phyloP scores from a whole-genome alignment of 2,329 filamentous ascomycete species.

The Aspergillus clavatus region DNA sequence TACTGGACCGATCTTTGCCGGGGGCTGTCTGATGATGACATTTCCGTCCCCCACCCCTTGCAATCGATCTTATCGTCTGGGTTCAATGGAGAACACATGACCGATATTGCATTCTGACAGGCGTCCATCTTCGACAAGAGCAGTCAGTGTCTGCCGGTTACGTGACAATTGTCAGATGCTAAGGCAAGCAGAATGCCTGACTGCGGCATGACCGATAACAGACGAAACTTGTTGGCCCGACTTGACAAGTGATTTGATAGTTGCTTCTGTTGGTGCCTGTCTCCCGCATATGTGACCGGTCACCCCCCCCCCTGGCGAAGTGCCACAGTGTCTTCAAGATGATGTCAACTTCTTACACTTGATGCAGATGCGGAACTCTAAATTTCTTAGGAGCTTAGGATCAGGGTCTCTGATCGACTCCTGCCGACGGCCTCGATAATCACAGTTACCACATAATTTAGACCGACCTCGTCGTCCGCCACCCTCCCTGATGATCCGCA shows the following conservation, averaged over 20 bases:
- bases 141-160: constrained; percentile 5
- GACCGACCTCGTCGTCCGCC: constrained; percentile 13
- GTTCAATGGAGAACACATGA: constrained; percentile 10
- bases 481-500: constrained; percentile 24
- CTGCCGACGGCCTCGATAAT: constrained; percentile 13
- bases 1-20: constrained; percentile 12
- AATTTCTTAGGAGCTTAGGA: constrained; percentile 11
- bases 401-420: constrained; percentile 11
- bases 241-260: constrained; percentile 21
- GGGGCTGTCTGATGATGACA: constrained; percentile 6
- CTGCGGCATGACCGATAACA: constrained; percentile 20
- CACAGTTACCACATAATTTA: constrained; percentile 7
- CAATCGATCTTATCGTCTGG: background rate
- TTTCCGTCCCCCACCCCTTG: constrained; percentile 3
- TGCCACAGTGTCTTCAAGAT: constrained; percentile 16
- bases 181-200: constrained; percentile 9
- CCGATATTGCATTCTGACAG: constrained; percentile 5
- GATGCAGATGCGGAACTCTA: constrained; percentile 20
- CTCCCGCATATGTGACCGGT: constrained; percentile 17
- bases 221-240: constrained; percentile 17
- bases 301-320: constrained; percentile 6
- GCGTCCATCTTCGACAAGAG: constrained; percentile 9
- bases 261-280: constrained; percentile 9
- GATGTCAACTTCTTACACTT: constrained; percentile 20
- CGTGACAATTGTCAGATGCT: constrained; percentile 22